phyloP scores from a whole-genome alignment of 768 basidiomycete genomes.

The Mycena chlorophos region DNA sequence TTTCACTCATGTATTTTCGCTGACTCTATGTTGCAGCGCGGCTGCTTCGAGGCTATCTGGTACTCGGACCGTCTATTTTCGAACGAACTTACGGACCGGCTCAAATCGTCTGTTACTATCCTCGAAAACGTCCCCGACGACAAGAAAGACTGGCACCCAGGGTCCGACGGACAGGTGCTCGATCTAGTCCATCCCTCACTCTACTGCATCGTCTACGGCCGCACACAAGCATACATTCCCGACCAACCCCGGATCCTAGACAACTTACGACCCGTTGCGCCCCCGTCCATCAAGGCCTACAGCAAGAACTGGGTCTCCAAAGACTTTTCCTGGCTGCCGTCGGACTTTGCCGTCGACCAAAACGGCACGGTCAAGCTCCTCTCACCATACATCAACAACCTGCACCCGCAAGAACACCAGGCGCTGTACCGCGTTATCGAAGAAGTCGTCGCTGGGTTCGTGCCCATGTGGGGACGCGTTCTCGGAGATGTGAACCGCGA shows the following conservation, averaged over 20 bases:
- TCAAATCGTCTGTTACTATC: slow-evolving; percentile 26
- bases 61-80: slow-evolving; percentile 13
- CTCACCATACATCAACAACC: slow-evolving; percentile 30
- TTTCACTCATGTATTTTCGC: neutral
- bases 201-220: slow-evolving; percentile 41
- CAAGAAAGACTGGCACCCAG: slow-evolving; percentile 38
- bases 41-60: slow-evolving; percentile 20
- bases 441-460: slow-evolving; percentile 21
- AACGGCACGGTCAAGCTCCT: slow-evolving; percentile 20
- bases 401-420: slow-evolving; percentile 21
- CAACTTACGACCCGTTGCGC: slow-evolving; percentile 12
- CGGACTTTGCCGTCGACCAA: slow-evolving; percentile 26
- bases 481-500: slow-evolving; percentile 20
- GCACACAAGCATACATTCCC: slow-evolving; percentile 22
- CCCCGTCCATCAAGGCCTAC: neutral
- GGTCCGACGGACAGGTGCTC: slow-evolving; percentile 16
- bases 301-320: slow-evolving; percentile 13
- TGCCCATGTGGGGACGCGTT: slow-evolving; percentile 31
- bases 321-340: slow-evolving; percentile 30
- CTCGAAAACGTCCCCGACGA: slow-evolving; percentile 41
- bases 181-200: slow-evolving; percentile 45
- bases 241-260: slow-evolving; percentile 1
- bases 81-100: slow-evolving; percentile 22
- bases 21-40: slow-evolving; percentile 8
- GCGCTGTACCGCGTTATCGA: slow-evolving; percentile 23